These are phyloP conservation scores for Boletus reticuloceps DNA, from an alignment of 768 basidiomycete genomes.

Conservation along the genomic window DNA sequence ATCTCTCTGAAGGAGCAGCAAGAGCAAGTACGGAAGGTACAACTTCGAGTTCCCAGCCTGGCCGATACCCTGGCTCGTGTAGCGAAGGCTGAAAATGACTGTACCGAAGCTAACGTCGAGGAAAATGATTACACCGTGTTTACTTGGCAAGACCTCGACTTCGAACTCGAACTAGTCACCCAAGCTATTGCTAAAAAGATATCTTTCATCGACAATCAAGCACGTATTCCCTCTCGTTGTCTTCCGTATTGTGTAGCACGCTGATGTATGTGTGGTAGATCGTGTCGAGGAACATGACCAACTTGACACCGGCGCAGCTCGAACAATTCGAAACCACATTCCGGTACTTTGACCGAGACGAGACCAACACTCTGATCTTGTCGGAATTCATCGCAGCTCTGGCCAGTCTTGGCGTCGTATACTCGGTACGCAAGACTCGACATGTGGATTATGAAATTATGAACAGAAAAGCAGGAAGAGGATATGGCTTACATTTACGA, in stretches of 20 bases:
- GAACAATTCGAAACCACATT: slow-evolving; percentile 98
- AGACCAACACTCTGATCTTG: slow-evolving; percentile 80
- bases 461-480: slow-evolving; percentile 55
- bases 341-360: slow-evolving; percentile 95
- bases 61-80: slow-evolving; percentile 57
- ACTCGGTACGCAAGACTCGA: slow-evolving; percentile 52
- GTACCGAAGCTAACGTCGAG: slow-evolving; percentile 86
- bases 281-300: slow-evolving; percentile 90
- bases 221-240: slow-evolving; percentile 20
- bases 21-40: slow-evolving; percentile 58
- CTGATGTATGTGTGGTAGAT: slow-evolving; percentile 50
- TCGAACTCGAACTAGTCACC: slow-evolving; percentile 80
- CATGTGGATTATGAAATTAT: not conserved
- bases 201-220: slow-evolving; percentile 97
- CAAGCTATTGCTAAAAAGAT: slow-evolving; percentile 86
- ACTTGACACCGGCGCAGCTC: slow-evolving; percentile 90
- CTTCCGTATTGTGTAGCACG: not conserved
- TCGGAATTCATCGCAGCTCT: slow-evolving; percentile 93
- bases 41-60: slow-evolving; percentile 65
- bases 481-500: slow-evolving; percentile 84
- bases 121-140: slow-evolving; percentile 96
- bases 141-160: slow-evolving; percentile 83
- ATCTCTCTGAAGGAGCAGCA: slow-evolving; percentile 63
- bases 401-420: slow-evolving; percentile 91
- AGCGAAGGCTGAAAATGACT: slow-evolving; percentile 66